These are phyloP conservation scores for Leucocoprinus leucothites DNA, from an alignment of 768 basidiomycete genomes.

Conservation along the genomic window DNA sequence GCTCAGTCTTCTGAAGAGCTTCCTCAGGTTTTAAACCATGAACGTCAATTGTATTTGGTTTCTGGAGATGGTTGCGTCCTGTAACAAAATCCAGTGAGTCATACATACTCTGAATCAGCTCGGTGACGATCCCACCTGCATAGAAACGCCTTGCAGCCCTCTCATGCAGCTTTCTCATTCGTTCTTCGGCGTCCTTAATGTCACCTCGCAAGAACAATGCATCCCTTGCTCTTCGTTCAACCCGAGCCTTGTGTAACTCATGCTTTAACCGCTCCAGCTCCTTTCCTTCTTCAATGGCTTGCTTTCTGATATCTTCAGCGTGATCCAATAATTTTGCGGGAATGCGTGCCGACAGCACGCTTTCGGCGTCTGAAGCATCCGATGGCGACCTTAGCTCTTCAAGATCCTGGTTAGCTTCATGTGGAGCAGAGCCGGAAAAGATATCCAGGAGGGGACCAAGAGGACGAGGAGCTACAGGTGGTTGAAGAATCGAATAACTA, in stretches of 20 bases:
- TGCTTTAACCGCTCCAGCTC: conserved; percentile 23
- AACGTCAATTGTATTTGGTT: conserved; percentile 40
- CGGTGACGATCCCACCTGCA: conserved; percentile 36
- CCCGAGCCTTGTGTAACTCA: conserved; percentile 26
- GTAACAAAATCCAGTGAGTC: background rate
- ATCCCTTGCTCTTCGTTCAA: conserved; percentile 31
- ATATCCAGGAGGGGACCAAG: background rate
- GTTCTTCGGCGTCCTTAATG: conserved; percentile 31
- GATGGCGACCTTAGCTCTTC: conserved; percentile 10
- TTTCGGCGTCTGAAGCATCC: conserved; percentile 16
- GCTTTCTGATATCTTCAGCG: conserved; percentile 35
- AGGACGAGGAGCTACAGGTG: conserved; percentile 5
- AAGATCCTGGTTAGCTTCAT: conserved; percentile 9
- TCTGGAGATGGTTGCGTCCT: conserved; percentile 28
- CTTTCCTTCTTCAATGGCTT: conserved; percentile 38
- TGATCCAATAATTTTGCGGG: conserved; percentile 27
- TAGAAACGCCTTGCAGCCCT: conserved; percentile 45
- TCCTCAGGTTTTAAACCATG: conserved; percentile 47
- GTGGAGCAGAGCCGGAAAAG: background rate
- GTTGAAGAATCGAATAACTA: conserved; percentile 10
- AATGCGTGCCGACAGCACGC: conserved; percentile 30
- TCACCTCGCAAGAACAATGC: conserved; percentile 36
- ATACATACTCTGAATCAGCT: too few relatives aligned
- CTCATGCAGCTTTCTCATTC: conserved; percentile 36
- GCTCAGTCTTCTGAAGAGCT: conserved; percentile 42